Base-by-base conservation (phyloP, 1,284 basidiomycete genomes). In the Boletus semigastroideus region DNA sequence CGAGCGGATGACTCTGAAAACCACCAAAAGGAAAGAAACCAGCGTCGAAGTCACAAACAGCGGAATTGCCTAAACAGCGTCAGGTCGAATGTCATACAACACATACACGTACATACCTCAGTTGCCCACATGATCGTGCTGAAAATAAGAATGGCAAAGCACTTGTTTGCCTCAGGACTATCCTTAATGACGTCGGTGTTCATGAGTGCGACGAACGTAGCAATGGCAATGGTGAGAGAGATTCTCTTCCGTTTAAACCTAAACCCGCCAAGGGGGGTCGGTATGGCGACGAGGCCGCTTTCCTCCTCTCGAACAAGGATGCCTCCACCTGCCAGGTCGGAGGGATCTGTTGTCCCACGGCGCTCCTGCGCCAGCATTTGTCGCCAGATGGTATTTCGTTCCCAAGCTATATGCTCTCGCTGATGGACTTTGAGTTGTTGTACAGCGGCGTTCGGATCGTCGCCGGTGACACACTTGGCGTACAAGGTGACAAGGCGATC, bases 91-190 rank as follows among this genome's bases (percentile, higher is more conserved):
- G 31, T 47, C 16, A 46, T 20, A 22, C 22, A 6, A 30, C 33
- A 44, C 19, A 10, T 7, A 22, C 7, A 1, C 28, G n/a, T 14
- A 54, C 49, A n/a, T 12, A 90, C 92, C 82, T 99, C 96, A 10
- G 94, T 91, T 11, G 95, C 95, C 97, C 96, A 99, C 46, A 98
- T 74, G 38, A 98, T 82, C 9, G 95, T 98, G 60, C 93, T 94
- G 62, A 98, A 93, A 2, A 90, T 77, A 48, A 99, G 74, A 58
- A 99, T 82, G 0, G 94, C 94, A 58, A 98, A 82, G 65, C 96
- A 99, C 55, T 90, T 89, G 66, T 92, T 95, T 51, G 94, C 93
- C 70, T 92, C 90, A 20, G 77, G 73, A 10, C 82, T 78, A 22
- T 86, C 79, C 39, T 64, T 54, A 38, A 94, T 74, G 8, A 82